phyloP scores from a whole-genome alignment of 2,329 filamentous ascomycete species.

The Hansfordia pulvinata region DNA sequence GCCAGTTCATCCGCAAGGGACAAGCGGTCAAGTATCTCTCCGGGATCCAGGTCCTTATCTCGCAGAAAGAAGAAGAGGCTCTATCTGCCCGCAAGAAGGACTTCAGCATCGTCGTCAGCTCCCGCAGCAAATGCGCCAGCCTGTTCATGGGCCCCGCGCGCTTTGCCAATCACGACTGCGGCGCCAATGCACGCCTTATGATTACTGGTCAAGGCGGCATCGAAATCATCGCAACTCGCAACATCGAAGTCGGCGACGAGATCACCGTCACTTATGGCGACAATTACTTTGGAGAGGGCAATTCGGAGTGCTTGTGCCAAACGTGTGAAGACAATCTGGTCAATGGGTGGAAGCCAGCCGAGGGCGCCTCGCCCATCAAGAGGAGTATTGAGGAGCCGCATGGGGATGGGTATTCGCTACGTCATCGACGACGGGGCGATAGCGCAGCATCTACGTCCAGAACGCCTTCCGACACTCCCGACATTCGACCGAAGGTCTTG shows the following conservation, averaged over 20 bases:
- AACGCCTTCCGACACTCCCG: conserved; percentile 42
- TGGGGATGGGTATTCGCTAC: conserved; percentile 39
- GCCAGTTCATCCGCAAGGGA: conserved; percentile 64
- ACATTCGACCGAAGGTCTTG: conserved; percentile 35
- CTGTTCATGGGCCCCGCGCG: conserved; percentile 90
- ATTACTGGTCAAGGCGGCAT: conserved; percentile 79
- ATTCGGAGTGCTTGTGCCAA: conserved; percentile 85
- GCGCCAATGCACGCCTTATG: conserved; percentile 77
- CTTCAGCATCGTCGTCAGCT: conserved; percentile 93
- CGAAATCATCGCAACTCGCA: conserved; percentile 70
- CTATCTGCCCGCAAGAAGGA: conserved; percentile 76
- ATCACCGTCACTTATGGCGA: conserved; percentile 95
- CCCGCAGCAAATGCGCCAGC: conserved; percentile 77
- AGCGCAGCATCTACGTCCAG: conserved; percentile 36
- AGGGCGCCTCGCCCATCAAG: conserved; percentile 29
- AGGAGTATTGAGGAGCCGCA: conserved; percentile 39
- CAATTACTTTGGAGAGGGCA: conserved; percentile 89
- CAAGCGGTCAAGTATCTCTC: conserved; percentile 83
- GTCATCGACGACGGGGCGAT: conserved; percentile 36
- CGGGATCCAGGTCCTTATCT: conserved; percentile 86
- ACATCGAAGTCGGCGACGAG: conserved; percentile 81
- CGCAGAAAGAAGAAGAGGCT: conserved; percentile 75
- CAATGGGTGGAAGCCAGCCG: conserved; percentile 69
- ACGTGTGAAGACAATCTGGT: conserved; percentile 64
- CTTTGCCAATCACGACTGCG: conserved; percentile 95